Evolutionary conservation across 2,329 filamentous ascomycete species (phyloP), one percentile per base, ranked within the genome.

Genomic region (Exophiala dermatitidis): DNA sequence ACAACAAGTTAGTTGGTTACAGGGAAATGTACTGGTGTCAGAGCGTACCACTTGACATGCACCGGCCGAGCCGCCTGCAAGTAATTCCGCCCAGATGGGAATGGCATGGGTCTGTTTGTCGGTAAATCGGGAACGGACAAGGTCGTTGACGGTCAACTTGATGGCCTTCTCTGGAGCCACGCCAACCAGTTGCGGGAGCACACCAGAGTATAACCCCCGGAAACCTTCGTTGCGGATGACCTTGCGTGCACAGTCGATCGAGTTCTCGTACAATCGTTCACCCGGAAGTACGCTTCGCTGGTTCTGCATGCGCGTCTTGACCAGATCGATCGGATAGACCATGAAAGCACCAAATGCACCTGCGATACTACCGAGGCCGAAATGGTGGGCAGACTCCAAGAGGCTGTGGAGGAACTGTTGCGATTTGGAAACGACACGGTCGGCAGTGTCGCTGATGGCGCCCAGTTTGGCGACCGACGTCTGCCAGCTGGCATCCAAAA

Each of bases 161-260:
- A 98, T 98, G 63, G 93, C 93, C 77, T 98, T 98, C 71, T 98
- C 93, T 1, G 93, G 93, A n/a, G 93, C 93, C 43, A 98, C 93
- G 70, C 93, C 93, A 59, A 98, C 88, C 43, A 98, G 80, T 76
- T 98, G 93, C 7, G 93, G 93, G 48, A 96, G 71, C 19, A 98
- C 89, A 67, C 93, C 93, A 46, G 91, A 95, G 75, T 98, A 98
- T 46, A 98, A 73, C 26, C 93, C 93, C 37, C 77, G 79, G 70
- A 95, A 79, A 52, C 93, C 93, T 72, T 98, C 93, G 66, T 97
- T 96, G 59, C 84, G 83, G 59, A 97, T 76, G 38, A 98, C 90
- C 74, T 97, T 98, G 69, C 81, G 84, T 57, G 90, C 90, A 70
- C 93, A 98, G 72, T 98, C 93, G 60, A 95, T 73, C 44, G 91